phyloP scores from a whole-genome alignment of 2,329 filamentous ascomycete genomes.

The Trichoderma lentiforme region DNA sequence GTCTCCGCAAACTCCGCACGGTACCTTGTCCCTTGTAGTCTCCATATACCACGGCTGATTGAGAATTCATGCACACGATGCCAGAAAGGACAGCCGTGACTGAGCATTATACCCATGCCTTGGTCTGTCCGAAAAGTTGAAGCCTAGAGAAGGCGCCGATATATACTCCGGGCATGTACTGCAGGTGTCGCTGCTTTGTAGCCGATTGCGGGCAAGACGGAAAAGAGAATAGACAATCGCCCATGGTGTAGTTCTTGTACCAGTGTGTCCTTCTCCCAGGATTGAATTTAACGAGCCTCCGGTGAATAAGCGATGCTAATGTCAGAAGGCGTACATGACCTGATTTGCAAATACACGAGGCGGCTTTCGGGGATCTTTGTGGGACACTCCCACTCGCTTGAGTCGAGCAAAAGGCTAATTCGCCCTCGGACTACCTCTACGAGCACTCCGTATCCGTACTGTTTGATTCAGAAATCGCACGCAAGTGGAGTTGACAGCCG shows the following conservation, averaged over 20 bases:
- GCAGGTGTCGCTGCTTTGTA: neutral
- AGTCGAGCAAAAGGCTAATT: neutral
- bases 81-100: neutral
- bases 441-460: neutral
- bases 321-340: neutral
- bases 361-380: neutral
- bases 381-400: neutral
- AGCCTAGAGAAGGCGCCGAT: conserved; percentile 5
- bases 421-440: neutral
- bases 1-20: neutral
- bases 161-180: neutral
- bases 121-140: neutral
- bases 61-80: neutral
- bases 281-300: neutral
- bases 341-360: neutral
- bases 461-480: neutral
- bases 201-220: neutral
- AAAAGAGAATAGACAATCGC: neutral
- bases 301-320: neutral
- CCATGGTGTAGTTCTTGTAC: neutral
- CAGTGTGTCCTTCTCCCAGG: neutral
- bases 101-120: neutral
- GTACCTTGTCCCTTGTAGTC: neutral
- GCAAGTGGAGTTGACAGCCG: neutral
- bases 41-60: conserved; percentile 1